Evolutionary conservation across 345 rosid species (phyloP).

Genomic region (Xanthoceras sorbifolium): DNA sequence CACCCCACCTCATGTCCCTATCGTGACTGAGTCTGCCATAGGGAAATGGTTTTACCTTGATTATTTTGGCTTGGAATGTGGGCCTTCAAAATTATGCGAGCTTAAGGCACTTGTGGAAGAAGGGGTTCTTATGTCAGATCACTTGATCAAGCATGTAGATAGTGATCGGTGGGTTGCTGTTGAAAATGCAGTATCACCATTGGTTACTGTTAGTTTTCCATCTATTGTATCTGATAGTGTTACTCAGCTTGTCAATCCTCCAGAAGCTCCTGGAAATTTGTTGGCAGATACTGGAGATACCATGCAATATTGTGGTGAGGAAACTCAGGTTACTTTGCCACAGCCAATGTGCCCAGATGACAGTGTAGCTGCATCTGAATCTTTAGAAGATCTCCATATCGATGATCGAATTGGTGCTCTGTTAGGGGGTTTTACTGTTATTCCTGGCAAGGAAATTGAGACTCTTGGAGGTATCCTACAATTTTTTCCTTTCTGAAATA

Average conservation of each 20-base stretch:
- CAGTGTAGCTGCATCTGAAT: slow-evolving; percentile 32
- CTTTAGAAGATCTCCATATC: slow-evolving; percentile 58
- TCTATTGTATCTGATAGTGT: slow-evolving; percentile 69
- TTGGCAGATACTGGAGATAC: slow-evolving; percentile 62
- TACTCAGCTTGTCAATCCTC: slow-evolving; percentile 81
- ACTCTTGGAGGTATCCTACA: slow-evolving; percentile 64
- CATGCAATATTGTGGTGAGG: slow-evolving; percentile 44
- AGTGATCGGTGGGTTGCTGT: slow-evolving; percentile 91
- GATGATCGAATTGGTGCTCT: slow-evolving; percentile 75
- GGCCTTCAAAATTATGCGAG: slow-evolving; percentile 81
- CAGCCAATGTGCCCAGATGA: slow-evolving; percentile 24
- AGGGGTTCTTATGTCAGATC: slow-evolving; percentile 82
- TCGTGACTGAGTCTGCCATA: slow-evolving; percentile 52
- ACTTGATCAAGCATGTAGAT: slow-evolving; percentile 85
- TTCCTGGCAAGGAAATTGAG: slow-evolving; percentile 85
- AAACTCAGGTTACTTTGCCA: slow-evolving; percentile 21
- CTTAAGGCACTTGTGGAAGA: slow-evolving; percentile 80
- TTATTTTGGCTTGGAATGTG: slow-evolving; percentile 73
- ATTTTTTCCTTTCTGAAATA: slow-evolving; percentile 4
- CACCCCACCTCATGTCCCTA: slow-evolving; percentile 85
- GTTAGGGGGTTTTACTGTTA: slow-evolving; percentile 62
- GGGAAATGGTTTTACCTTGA: slow-evolving; percentile 99
- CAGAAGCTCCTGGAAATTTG: slow-evolving; percentile 94
- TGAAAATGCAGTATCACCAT: slow-evolving; percentile 95
- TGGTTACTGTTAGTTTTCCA: slow-evolving; percentile 48